Evolutionary conservation across 2,329 filamentous ascomycete species (phyloP).

Genomic region (Pezicula radicicola): DNA sequence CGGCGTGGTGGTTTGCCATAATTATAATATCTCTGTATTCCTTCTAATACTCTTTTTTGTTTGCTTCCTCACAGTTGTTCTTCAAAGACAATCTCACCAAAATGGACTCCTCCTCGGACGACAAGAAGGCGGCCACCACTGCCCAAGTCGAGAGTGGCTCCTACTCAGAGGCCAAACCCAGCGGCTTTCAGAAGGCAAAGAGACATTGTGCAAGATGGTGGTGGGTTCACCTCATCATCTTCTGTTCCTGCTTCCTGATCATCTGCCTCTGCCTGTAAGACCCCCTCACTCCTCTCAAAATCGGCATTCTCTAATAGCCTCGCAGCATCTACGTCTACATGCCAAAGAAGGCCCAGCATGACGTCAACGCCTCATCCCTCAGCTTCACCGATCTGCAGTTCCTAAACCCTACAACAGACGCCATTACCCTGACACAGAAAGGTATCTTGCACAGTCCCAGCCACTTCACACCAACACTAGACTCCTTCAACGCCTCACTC

Average conservation of each 20-base stretch:
- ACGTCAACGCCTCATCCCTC: constrained; percentile 49
- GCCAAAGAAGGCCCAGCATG: constrained; percentile 52
- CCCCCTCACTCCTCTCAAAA: constrained; percentile 6
- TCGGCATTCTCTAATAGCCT: background rate
- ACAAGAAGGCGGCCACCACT: too few species aligned
- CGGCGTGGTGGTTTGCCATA: too few species aligned
- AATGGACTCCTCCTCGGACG: too few species aligned
- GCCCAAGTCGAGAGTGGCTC: background rate
- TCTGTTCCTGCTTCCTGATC: constrained; percentile 48
- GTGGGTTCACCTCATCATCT: constrained; percentile 50
- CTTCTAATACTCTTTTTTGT: too few species aligned
- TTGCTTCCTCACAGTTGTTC: too few species aligned
- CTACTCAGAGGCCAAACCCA: background rate
- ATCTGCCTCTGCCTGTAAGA: constrained; percentile 54
- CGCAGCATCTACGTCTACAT: constrained; percentile 54
- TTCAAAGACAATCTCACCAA: too few species aligned
- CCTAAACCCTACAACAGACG: constrained; percentile 43
- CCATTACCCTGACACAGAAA: constrained; percentile 44
- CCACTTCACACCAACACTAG: constrained; percentile 50
- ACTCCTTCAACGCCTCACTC: constrained; percentile 48
- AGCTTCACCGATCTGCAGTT: constrained; percentile 48
- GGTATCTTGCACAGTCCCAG: constrained; percentile 44
- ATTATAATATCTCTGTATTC: too few species aligned
- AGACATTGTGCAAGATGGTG: constrained; percentile 39
- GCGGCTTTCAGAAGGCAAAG: constrained; percentile 17